These are phyloP conservation scores for Cinchona pubescens DNA, from an alignment of 257 asterid species.

Conservation along the genomic window DNA sequence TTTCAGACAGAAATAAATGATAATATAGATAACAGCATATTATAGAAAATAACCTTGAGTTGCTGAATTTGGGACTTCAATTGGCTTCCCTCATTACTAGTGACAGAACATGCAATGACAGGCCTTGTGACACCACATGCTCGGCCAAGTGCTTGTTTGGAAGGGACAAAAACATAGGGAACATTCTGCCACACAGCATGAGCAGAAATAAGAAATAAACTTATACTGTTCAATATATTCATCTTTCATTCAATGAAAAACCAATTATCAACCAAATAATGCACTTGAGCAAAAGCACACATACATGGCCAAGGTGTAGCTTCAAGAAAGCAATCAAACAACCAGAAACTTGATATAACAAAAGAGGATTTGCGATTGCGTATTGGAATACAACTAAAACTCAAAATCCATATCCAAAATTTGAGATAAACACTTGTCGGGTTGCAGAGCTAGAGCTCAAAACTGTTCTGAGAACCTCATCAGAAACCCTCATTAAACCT, in stretches of 20 bases:
- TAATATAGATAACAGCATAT: not conserved
- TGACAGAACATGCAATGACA: slow-evolving; percentile 82
- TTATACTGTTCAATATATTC: not conserved
- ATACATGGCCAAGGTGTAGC: too few species aligned
- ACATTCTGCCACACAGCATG: slow-evolving; percentile 33
- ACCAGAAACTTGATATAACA: not conserved
- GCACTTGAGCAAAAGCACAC: not conserved
- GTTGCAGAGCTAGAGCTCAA: not conserved
- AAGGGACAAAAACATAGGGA: slow-evolving; percentile 45
- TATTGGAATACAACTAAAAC: not conserved
- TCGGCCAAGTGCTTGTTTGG: slow-evolving; percentile 66
- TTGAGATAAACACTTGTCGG: not conserved
- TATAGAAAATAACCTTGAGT: slow-evolving; percentile 50
- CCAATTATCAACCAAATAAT: not conserved
- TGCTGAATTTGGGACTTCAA: slow-evolving; percentile 84
- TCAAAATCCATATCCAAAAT: not conserved
- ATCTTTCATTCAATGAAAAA: not conserved
- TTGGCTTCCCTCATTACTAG: slow-evolving; percentile 86
- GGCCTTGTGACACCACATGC: slow-evolving; percentile 96
- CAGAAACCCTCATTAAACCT: not conserved
- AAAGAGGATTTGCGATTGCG: not conserved
- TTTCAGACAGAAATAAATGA: not conserved
- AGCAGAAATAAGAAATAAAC: not conserved
- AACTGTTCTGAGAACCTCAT: not conserved
- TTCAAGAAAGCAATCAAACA: not conserved